Percentiles rank a stretch among this genome's conserved stretches.
phyloP scores from a whole-genome alignment of 495 filamentous ascomycete genomes.

The Bacidia rubella region DNA sequence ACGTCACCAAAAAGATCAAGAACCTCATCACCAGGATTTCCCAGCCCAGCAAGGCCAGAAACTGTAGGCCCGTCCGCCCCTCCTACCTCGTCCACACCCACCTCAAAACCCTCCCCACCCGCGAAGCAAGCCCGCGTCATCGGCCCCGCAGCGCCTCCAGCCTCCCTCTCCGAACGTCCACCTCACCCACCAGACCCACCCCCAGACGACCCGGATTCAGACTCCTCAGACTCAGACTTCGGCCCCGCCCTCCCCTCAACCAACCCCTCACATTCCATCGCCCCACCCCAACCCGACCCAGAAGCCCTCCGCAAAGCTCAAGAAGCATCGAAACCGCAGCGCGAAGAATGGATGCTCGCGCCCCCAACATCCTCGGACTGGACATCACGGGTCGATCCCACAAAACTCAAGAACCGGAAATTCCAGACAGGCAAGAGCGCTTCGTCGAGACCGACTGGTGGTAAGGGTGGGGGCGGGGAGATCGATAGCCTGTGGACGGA shows the following conservation, averaged over 20 bases:
- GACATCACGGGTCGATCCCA: conserved; percentile 61
- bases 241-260: conserved; percentile 3
- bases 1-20: neutral
- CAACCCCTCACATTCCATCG: neutral
- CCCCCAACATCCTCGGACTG: conserved; percentile 54
- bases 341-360: conserved; percentile 88
- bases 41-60: neutral
- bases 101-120: conserved; percentile 19
- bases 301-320: conserved; percentile 7
- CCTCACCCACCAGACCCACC: conserved; percentile 1
- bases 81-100: conserved; percentile 2
- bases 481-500: conserved; percentile 68
- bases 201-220: conserved; percentile 1
- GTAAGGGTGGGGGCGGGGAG: conserved; percentile 23
- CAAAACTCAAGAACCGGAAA: conserved; percentile 62
- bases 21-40: neutral
- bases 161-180: conserved; percentile 36
- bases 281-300: neutral
- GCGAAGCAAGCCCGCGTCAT: conserved; percentile 27
- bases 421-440: conserved; percentile 59
- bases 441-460: conserved; percentile 17
- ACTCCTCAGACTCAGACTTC: neutral
- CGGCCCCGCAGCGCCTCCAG: conserved; percentile 41
- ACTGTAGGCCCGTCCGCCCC: neutral
- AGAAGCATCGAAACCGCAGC: conserved; percentile 33